Evolutionary conservation across 768 basidiomycete species (phyloP).

Genomic region (Russula compacta): DNA sequence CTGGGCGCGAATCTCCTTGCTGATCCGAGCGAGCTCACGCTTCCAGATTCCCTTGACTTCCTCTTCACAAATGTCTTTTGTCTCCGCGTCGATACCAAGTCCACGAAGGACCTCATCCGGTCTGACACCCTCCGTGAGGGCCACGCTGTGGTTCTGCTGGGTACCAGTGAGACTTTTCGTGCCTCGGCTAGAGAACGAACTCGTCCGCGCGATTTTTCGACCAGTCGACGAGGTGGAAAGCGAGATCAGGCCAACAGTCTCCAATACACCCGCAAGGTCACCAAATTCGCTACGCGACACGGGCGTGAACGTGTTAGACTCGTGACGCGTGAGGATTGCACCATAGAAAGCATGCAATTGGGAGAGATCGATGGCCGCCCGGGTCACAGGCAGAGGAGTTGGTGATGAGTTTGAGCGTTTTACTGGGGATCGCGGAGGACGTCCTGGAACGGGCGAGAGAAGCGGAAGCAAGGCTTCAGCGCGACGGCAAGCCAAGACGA

Average conservation of each 20-base stretch:
- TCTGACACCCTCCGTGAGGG: slow-evolving; percentile 53
- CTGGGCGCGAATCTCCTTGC: slow-evolving; percentile 34
- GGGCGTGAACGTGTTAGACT: slow-evolving; percentile 45
- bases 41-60: slow-evolving; percentile 47
- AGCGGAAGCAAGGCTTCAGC: slow-evolving; percentile 44
- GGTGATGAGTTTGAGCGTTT: slow-evolving; percentile 42
- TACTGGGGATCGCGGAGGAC: slow-evolving; percentile 33
- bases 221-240: slow-evolving; percentile 30
- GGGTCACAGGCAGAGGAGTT: slow-evolving; percentile 20
- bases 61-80: slow-evolving; percentile 38
- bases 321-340: slow-evolving; percentile 46
- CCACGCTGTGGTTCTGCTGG: slow-evolving; percentile 36
- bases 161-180: slow-evolving; percentile 19
- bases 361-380: slow-evolving; percentile 43
- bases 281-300: slow-evolving; percentile 71
- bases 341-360: slow-evolving; percentile 60
- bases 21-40: slow-evolving; percentile 39
- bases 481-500: slow-evolving; percentile 58
- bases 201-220: slow-evolving; percentile 45
- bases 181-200: slow-evolving; percentile 42
- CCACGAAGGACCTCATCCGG: slow-evolving; percentile 64
- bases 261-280: slow-evolving; percentile 62
- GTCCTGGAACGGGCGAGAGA: slow-evolving; percentile 26
- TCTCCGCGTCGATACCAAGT: slow-evolving; percentile 38
- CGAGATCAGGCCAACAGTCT: slow-evolving; percentile 59